phyloP scores from a whole-genome alignment of 2,329 filamentous ascomycete species.

The Arthroderma uncinatum region DNA sequence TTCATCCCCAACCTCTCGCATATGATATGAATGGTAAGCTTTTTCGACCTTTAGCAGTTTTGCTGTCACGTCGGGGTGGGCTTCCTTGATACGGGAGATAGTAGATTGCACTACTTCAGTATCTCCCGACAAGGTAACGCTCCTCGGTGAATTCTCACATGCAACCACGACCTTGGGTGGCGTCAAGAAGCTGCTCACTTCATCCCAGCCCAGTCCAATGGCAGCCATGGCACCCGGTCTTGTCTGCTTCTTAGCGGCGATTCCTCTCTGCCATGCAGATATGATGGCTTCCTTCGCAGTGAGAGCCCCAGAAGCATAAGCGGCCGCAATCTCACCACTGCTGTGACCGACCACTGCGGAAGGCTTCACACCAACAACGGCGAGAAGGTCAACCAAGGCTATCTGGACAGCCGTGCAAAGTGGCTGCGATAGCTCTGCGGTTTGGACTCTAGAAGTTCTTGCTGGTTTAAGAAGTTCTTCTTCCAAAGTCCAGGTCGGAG shows the following conservation, averaged over 20 bases:
- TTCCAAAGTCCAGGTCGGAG: conserved; percentile 8
- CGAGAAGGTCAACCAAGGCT: conserved; percentile 17
- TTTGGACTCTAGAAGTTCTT: background rate
- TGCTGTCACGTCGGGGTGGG: conserved; percentile 17
- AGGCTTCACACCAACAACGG: conserved; percentile 12
- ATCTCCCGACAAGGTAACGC: too few relatives aligned
- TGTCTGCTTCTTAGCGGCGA: conserved; percentile 1
- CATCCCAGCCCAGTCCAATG: background rate
- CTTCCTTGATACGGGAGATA: background rate
- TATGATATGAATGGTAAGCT: conserved; percentile 21
- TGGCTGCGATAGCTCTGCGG: conserved; percentile 13
- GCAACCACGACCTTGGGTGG: background rate
- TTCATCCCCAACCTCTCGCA: conserved; percentile 13
- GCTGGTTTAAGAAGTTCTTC: background rate
- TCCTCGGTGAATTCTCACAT: too few relatives aligned
- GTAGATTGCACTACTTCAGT: conserved; percentile 2
- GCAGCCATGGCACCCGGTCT: background rate
- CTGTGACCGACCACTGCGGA: conserved; percentile 19
- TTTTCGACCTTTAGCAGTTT: conserved; percentile 15
- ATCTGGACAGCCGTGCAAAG: conserved; percentile 19
- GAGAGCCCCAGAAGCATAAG: conserved; percentile 18
- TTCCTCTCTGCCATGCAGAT: conserved; percentile 18
- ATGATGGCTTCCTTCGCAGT: conserved; percentile 14
- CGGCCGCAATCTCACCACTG: conserved; percentile 22
- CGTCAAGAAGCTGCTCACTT: background rate